These are phyloP conservation scores for Candida sonorensis DNA, from an alignment of 805 yeast genomes.

Conservation along the genomic window DNA sequence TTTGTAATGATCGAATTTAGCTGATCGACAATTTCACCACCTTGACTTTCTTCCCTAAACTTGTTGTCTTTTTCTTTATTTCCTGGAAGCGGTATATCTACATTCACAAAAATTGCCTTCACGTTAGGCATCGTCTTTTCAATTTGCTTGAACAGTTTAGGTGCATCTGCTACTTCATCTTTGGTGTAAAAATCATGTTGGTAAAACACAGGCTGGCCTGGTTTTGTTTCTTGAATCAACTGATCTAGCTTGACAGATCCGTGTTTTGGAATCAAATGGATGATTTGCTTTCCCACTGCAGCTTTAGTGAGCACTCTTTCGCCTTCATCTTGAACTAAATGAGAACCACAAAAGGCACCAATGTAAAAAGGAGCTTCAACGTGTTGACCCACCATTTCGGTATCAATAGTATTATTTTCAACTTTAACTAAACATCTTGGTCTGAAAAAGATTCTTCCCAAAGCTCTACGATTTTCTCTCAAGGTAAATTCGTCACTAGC, in stretches of 20 bases:
- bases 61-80: constrained; percentile 82
- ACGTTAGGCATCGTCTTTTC: constrained; percentile 44
- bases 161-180: constrained; percentile 52
- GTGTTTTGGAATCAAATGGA: constrained; percentile 83
- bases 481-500: constrained; percentile 82
- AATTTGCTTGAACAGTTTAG: constrained; percentile 11
- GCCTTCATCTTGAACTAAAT: constrained; percentile 81
- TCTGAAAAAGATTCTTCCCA: constrained; percentile 76
- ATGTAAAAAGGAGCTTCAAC: constrained; percentile 73
- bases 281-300: constrained; percentile 53
- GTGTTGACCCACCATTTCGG: constrained; percentile 60
- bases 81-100: constrained; percentile 81
- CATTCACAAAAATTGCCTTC: constrained; percentile 75
- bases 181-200: constrained; percentile 66
- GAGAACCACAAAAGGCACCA: constrained; percentile 86
- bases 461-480: constrained; percentile 81
- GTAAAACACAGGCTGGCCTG: constrained; percentile 68
- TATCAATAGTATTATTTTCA: constrained; percentile 46
- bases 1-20: constrained; percentile 9
- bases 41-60: constrained; percentile 50
- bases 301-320: constrained; percentile 74
- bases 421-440: constrained; percentile 80
- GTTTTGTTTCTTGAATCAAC: constrained; percentile 52
- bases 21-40: constrained; percentile 21
- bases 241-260: constrained; percentile 80